phyloP scores from a whole-genome alignment of 2,329 filamentous ascomycete genomes.

The Pestalotiopsis sp. region DNA sequence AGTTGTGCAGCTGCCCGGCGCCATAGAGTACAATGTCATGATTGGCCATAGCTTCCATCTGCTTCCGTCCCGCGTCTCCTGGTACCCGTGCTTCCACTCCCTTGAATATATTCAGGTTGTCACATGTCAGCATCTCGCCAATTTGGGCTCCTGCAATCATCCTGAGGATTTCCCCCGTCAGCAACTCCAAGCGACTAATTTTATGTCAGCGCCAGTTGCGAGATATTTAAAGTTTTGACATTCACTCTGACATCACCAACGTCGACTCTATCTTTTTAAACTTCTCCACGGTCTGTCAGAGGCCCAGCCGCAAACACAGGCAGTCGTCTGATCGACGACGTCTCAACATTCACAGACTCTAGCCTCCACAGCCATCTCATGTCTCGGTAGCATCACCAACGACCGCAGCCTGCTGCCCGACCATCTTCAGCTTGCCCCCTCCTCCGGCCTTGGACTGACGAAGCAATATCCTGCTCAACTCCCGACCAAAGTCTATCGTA shows the following conservation, averaged over 20 bases:
- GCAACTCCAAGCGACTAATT: neutral
- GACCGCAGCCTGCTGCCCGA: neutral
- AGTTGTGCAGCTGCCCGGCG: neutral
- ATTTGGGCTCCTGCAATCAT: neutral
- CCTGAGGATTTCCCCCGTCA: neutral
- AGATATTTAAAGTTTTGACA: neutral
- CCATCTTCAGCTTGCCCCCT: neutral
- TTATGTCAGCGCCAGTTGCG: neutral
- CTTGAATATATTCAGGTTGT: neutral
- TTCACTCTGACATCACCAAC: slow-evolving; percentile 2
- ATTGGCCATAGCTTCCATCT: neutral
- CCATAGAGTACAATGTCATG: neutral
- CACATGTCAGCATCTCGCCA: neutral
- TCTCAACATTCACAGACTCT: neutral
- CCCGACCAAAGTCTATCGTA: neutral
- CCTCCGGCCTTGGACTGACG: neutral
- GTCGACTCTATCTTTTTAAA: neutral
- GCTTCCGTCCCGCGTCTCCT: neutral
- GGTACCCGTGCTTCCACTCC: neutral
- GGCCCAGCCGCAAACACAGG: neutral
- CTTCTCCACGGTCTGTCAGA: neutral
- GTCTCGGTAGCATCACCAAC: neutral
- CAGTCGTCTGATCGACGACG: neutral
- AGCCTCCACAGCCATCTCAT: neutral
- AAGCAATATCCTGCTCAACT: neutral